These are phyloP conservation scores for Achaetomium macrosporum DNA, from an alignment of 2,329 filamentous ascomycete species.

Conservation along the genomic window DNA sequence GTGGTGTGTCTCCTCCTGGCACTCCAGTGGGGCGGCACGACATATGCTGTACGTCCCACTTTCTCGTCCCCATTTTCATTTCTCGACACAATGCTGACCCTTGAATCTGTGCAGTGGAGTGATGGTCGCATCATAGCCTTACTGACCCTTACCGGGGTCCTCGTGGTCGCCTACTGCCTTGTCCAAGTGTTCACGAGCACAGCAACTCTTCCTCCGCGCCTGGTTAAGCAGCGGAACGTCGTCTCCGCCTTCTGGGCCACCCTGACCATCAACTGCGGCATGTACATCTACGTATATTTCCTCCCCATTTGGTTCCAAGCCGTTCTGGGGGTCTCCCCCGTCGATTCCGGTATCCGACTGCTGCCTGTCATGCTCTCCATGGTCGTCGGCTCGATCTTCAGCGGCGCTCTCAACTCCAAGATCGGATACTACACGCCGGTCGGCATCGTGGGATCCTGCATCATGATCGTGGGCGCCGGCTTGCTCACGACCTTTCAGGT, in stretches of 20 bases:
- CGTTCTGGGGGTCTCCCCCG: constrained; percentile 23
- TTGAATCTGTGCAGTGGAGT: constrained; percentile 34
- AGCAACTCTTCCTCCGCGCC: constrained; percentile 39
- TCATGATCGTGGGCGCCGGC: constrained; percentile 33
- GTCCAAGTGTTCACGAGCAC: constrained; percentile 32
- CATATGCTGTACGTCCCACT: constrained; percentile 10
- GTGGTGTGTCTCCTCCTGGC: constrained; percentile 23
- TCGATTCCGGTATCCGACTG: constrained; percentile 18
- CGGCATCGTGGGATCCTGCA: constrained; percentile 15
- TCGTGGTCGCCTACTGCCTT: constrained; percentile 28
- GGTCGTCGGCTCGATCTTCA: constrained; percentile 13
- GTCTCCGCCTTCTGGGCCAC: constrained; percentile 30
- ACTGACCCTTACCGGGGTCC: constrained; percentile 25
- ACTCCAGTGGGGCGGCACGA: constrained; percentile 24
- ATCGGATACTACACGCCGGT: constrained; percentile 22
- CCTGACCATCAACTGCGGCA: constrained; percentile 29
- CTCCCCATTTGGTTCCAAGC: constrained; percentile 39
- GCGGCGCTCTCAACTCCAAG: constrained; percentile 13
- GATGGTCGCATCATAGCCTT: constrained; percentile 39
- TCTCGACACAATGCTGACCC: background rate
- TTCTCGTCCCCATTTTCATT: background rate
- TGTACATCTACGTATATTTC: constrained; percentile 33
- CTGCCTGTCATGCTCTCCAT: constrained; percentile 19
- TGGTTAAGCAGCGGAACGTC: constrained; percentile 37
- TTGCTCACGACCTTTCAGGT: constrained; percentile 32